Evolutionary conservation across 768 basidiomycete species (phyloP).

Genomic region (Russula sp.): DNA sequence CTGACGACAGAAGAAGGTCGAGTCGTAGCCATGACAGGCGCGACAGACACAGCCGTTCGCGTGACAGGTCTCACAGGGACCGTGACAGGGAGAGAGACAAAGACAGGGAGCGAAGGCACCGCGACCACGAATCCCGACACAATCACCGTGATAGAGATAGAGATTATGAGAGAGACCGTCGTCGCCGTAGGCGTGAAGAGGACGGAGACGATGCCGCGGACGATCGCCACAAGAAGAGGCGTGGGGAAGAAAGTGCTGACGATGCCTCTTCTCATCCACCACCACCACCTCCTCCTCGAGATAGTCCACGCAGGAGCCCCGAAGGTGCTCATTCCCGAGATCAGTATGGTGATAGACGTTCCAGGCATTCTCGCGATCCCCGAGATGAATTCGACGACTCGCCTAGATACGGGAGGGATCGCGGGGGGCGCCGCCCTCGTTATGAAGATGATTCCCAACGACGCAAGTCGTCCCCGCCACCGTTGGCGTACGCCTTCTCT

Average conservation of each 20-base stretch:
- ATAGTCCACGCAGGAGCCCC: slow-evolving; percentile 44
- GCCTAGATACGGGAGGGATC: slow-evolving; percentile 40
- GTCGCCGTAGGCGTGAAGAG: slow-evolving; percentile 64
- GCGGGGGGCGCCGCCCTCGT: slow-evolving; percentile 36
- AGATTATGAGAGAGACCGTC: slow-evolving; percentile 48
- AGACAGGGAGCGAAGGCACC: slow-evolving; percentile 38
- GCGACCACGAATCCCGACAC: slow-evolving; percentile 49
- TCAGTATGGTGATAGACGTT: slow-evolving; percentile 40
- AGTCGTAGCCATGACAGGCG: slow-evolving; percentile 55
- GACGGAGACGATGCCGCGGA: slow-evolving; percentile 48
- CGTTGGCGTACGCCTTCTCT: slow-evolving; percentile 39
- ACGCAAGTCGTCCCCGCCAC: slow-evolving; percentile 30
- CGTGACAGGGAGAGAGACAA: slow-evolving; percentile 46
- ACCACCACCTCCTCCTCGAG: slow-evolving; percentile 39
- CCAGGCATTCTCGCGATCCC: slow-evolving; percentile 41
- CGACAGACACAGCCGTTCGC: slow-evolving; percentile 35
- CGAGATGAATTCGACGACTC: slow-evolving; percentile 60
- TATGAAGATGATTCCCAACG: slow-evolving; percentile 38
- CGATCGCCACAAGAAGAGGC: slow-evolving; percentile 62
- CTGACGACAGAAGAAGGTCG: slow-evolving; percentile 52
- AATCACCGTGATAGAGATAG: slow-evolving; percentile 45
- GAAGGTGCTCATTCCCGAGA: slow-evolving; percentile 50
- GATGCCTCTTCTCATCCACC: slow-evolving; percentile 35
- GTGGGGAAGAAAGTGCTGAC: slow-evolving; percentile 48
- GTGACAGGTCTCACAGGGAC: slow-evolving; percentile 39